Base-by-base conservation (phyloP, 2,329 filamentous ascomycete species). In the Pseudogymnoascus destructans region DNA sequence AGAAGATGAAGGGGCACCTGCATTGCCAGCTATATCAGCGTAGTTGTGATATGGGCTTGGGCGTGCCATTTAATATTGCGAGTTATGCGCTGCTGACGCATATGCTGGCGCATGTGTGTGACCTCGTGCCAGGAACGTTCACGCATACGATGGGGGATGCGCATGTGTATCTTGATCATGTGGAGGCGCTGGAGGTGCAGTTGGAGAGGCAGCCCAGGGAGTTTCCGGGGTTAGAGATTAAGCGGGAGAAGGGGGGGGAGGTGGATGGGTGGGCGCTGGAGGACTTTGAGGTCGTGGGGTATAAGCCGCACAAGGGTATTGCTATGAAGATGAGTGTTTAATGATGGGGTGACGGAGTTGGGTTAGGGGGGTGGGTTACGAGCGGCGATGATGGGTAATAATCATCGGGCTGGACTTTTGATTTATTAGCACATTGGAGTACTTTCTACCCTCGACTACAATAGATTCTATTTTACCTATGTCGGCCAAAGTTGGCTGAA, bases 311-410 rank as follows among this genome's bases (percentile, higher is more conserved):
- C 71, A 92, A 91, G 75, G 80, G 80, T 4, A 95, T 98, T 73
- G 80, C 87, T 46, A 98, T 98, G 93, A 96, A 97, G 76, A 98
- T 98, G 93, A 95, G 89, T 68, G 92, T 97, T 60, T 90, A 65
- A 52, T 52, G n/a, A 30, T 19, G 9, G 9, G 15, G n/a, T 11
- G 42, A 17, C 9, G 46, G 25, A 23, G 46, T 17, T 52, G 9
- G 23, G 5, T 7, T 52, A 7, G 46, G 42, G 15, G 15, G 17
- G 4, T 3, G 4, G 42, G 21, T 9, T 49, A 49, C 15, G 13
- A n/a, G 40, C 6, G 40, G 40, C n/a, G 40, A 46, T 46, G 40
- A 46, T 25, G 19, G 40, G 11, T 9, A 25, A 13, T 46, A 46
- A 9, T 23, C 40, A 25, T 21, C 40, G 40, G 42, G 42, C 42